phyloP scores from a whole-genome alignment of 352 stramenopile genomes.

The Pythium brachiatum region DNA sequence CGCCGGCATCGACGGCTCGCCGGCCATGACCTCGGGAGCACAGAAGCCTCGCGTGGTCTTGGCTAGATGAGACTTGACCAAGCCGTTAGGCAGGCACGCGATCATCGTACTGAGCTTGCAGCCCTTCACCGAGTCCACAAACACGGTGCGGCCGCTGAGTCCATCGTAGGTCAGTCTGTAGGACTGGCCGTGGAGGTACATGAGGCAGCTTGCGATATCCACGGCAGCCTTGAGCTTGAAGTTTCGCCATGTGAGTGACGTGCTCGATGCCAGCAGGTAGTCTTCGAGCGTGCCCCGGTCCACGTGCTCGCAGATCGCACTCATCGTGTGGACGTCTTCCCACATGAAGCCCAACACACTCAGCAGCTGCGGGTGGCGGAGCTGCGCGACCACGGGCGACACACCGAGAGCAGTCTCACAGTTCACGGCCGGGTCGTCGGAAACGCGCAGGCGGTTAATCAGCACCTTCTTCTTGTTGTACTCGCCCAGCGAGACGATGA shows the following conservation, averaged over 20 bases:
- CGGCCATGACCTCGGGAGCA: conserved; percentile 27
- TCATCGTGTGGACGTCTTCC: conserved; percentile 57
- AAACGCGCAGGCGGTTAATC: conserved; percentile 50
- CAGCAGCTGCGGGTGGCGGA: conserved; percentile 69
- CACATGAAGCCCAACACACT: conserved; percentile 59
- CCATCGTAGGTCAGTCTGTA: conserved; percentile 71
- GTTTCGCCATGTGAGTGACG: conserved; percentile 61
- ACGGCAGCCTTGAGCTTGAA: conserved; percentile 76
- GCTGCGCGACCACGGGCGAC: conserved; percentile 54
- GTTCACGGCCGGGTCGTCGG: conserved; percentile 51
- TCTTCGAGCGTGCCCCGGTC: conserved; percentile 63
- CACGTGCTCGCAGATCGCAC: conserved; percentile 70
- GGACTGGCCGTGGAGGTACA: conserved; percentile 71
- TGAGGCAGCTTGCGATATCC: conserved; percentile 61
- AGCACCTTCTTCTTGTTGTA: conserved; percentile 52
- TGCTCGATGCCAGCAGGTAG: conserved; percentile 37
- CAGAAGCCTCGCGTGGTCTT: conserved; percentile 24
- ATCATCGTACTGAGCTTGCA: conserved; percentile 81
- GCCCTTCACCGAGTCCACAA: conserved; percentile 66
- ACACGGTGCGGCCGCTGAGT: conserved; percentile 63
- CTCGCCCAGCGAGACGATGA: conserved; percentile 45
- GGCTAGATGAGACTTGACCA: conserved; percentile 21
- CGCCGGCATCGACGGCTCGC: conserved; percentile 13
- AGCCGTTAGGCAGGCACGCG: conserved; percentile 47
- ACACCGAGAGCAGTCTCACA: conserved; percentile 56